Evolutionary conservation across 1,284 basidiomycete genomes (phyloP).

Genomic region (Veloporphyrellus conicus): DNA sequence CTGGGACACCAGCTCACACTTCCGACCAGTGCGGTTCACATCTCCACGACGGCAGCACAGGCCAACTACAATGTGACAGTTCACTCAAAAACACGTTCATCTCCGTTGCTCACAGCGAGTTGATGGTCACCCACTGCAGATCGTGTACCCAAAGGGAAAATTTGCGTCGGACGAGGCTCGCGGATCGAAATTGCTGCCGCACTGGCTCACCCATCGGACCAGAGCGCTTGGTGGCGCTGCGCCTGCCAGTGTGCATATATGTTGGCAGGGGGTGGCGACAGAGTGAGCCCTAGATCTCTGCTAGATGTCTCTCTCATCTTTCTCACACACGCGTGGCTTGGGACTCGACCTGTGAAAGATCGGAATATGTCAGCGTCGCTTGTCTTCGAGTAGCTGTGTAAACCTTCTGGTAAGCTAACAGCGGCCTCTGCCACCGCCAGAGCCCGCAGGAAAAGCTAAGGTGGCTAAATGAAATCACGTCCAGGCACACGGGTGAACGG

Average conservation of each 20-base stretch:
- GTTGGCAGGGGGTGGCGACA: slow-evolving; percentile 18
- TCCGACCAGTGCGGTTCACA: slow-evolving; percentile 20
- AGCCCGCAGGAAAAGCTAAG: slow-evolving; percentile 28
- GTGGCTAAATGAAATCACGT: slow-evolving; percentile 38
- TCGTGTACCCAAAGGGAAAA: slow-evolving; percentile 2
- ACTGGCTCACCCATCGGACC: slow-evolving; percentile 12
- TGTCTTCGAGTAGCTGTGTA: slow-evolving; percentile 25
- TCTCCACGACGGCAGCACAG: slow-evolving; percentile 19
- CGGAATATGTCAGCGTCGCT: slow-evolving; percentile 24
- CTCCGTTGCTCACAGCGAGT: slow-evolving; percentile 23
- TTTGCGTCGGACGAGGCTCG: slow-evolving; percentile 13
- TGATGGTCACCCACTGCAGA: slow-evolving; percentile 6
- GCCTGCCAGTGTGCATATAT: slow-evolving; percentile 3
- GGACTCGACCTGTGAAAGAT: slow-evolving; percentile 9
- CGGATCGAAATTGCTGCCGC: slow-evolving; percentile 23
- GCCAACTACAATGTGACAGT: slow-evolving; percentile 11
- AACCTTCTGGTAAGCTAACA: slow-evolving; percentile 15
- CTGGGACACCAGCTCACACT: slow-evolving; percentile 14
- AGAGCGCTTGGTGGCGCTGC: slow-evolving; percentile 25
- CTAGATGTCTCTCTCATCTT: slow-evolving; percentile 19
- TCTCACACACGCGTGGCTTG: slow-evolving; percentile 23
- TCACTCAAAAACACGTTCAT: slow-evolving; percentile 25
- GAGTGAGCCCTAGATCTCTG: slow-evolving; percentile 17
- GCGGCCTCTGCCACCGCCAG: slow-evolving; percentile 21
- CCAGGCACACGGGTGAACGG: slow-evolving; percentile 30